phyloP scores from a whole-genome alignment of 306 rosid species.

The Trifolium repens region DNA sequence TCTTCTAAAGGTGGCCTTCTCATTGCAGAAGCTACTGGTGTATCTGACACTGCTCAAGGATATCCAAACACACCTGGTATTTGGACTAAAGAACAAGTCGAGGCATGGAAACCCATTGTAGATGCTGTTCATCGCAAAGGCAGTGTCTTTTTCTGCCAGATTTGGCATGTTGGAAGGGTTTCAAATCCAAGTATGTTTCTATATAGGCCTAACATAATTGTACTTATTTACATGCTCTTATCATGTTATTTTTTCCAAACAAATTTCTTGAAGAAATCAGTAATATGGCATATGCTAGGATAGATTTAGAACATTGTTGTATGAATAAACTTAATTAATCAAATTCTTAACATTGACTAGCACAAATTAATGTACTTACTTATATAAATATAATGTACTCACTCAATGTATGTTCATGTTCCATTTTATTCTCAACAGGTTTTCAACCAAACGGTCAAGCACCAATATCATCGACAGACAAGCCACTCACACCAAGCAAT shows the following conservation, averaged over 20 bases:
- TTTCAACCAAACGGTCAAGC: conserved; percentile 51
- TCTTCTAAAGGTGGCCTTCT: conserved; percentile 22
- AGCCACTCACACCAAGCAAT: conserved; percentile 38
- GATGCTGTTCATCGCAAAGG: conserved; percentile 68
- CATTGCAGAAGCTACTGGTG: conserved; percentile 38
- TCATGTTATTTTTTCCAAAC: too few relatives aligned
- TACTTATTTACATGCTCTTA: too few relatives aligned
- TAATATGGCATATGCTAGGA: too few relatives aligned
- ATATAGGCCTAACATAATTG: too few relatives aligned
- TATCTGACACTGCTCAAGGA: conserved; percentile 50
- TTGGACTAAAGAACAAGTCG: conserved; percentile 59
- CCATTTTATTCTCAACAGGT: conserved; percentile 39
- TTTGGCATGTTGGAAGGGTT: conserved; percentile 60
- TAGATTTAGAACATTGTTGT: too few relatives aligned
- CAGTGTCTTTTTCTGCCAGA: conserved; percentile 57
- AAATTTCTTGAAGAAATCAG: too few relatives aligned
- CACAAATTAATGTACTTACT: too few relatives aligned
- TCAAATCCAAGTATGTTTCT: conserved; percentile 29
- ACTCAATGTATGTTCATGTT: too few relatives aligned
- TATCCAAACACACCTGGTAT: conserved; percentile 52
- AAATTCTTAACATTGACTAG: too few relatives aligned
- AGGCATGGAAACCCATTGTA: conserved; percentile 61
- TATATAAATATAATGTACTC: too few relatives aligned
- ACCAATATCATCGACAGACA: conserved; percentile 69
- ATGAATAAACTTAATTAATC: too few relatives aligned